Evolutionary conservation across 2,329 filamentous ascomycete species (phyloP), one percentile per base, ranked within the genome.

Genomic region (Paecilomyces sp.): DNA sequence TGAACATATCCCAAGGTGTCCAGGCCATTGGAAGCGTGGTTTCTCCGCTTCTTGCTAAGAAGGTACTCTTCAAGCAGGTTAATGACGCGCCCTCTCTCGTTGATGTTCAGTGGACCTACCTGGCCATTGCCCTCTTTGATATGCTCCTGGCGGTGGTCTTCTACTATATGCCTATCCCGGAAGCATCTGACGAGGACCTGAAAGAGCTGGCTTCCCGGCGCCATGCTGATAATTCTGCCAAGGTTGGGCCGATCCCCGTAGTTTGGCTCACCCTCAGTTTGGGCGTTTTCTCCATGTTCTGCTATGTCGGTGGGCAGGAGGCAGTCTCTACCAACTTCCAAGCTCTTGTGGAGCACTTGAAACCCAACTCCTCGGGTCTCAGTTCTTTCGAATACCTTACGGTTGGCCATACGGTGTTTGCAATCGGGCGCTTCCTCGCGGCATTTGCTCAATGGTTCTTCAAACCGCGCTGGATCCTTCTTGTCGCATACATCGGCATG

Each of bases 101-200:
- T 59, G 79, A 85, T 58, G 83, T 86, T 1, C 85, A 88, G 67
- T 88, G 85, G 84, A 81, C 84, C 0, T 88, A 88, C 61, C 79
- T 87, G 2, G 85, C 83, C 7, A 86, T 88, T 59, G 79, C 83
- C 0, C 76, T 87, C 12, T 85, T 86, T 65, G 85, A 82, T 30
- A 77, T 86, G 54, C 70, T 81, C 3, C 75, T 88, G 12, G 85
- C 85, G 1, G 75, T 86, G 9, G 77, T 78, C 2, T 87, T 85
- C 69, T 85, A 83, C 67, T 87, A 87, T 64, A 72, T 86, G 1
- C 84, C 84, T 1, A 75, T 88, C 1, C 85, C 85, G 0, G 85
- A 87, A 71, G 85, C 84, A 2, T 83, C 83, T 1, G 84, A 86
- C 64, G 78, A 80, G 15, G 84, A 87, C 62, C 73, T 88, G 3